Percentiles rank a stretch among this genome's conserved stretches.
Conservation (phyloP, 2,329 filamentous ascomycete genomes). For the Neofusicoccum sp. region DNA sequence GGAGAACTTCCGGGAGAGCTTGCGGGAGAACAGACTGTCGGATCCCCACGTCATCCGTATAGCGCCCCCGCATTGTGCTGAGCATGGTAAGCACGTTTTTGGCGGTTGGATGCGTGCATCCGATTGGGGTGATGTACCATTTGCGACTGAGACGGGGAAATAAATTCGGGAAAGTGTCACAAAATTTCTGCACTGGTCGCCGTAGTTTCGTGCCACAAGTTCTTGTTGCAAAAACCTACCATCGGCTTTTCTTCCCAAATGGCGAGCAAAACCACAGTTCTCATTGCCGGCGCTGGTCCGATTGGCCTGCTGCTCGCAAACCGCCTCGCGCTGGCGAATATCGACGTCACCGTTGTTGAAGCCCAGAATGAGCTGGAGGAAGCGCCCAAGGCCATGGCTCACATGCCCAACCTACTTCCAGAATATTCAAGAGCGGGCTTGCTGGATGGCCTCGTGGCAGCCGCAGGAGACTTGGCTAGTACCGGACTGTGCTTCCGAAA, state of each 20-base stretch:
- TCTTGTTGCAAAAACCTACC: neutral
- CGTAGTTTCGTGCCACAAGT: neutral
- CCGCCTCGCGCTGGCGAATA: conserved; percentile 38
- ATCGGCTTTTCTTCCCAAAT: neutral
- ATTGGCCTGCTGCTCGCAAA: conserved; percentile 46
- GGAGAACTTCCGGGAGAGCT: no score
- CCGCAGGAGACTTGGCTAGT: conserved; percentile 30
- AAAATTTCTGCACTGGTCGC: neutral
- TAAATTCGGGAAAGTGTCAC: neutral
- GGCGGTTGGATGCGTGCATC: no score
- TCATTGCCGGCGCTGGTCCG: conserved; percentile 45
- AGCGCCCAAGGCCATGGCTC: conserved; percentile 46
- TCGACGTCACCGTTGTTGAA: conserved; percentile 34
- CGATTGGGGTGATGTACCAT: neutral
- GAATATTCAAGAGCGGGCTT: conserved; percentile 42
- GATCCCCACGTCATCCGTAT: neutral
- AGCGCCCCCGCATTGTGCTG: neutral
- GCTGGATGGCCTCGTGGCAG: conserved; percentile 34
- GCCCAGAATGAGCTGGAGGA: conserved; percentile 24
- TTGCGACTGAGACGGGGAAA: neutral
- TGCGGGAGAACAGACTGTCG: neutral
- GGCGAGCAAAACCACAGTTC: conserved; percentile 26
- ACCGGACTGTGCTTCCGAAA: conserved; percentile 35
- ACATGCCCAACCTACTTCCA: conserved; percentile 45
- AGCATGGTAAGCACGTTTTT: neutral